Conservation (phyloP, 2,329 filamentous ascomycete species). For the Podosphaera aphanis region DNA sequence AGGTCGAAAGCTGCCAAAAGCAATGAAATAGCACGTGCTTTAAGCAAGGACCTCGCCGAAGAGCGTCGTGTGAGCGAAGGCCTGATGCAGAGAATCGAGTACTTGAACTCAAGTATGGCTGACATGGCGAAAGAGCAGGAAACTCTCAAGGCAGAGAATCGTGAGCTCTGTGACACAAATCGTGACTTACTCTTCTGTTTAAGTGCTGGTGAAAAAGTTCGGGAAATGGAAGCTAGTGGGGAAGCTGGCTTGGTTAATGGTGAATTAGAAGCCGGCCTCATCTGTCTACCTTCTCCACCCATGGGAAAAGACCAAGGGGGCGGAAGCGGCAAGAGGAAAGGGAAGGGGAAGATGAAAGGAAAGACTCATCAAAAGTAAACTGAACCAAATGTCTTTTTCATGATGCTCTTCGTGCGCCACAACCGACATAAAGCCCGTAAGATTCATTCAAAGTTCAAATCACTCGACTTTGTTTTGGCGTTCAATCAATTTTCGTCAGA, state of each 20-base stretch:
- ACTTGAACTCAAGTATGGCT: conserved; percentile 40
- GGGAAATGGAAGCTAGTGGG: conserved; percentile 30
- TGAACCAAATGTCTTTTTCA: no score
- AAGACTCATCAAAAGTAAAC: not conserved
- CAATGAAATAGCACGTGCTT: conserved; percentile 47
- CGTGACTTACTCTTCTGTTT: conserved; percentile 75
- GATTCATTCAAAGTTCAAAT: no score
- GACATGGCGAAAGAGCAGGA: conserved; percentile 37
- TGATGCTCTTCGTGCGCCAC: no score
- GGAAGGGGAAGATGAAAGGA: conserved; percentile 9
- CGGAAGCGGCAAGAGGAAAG: conserved; percentile 9
- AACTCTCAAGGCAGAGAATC: conserved; percentile 66
- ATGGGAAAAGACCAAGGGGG: conserved; percentile 5
- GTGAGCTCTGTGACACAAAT: conserved; percentile 69
- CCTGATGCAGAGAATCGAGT: conserved; percentile 59
- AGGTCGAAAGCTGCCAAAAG: conserved; percentile 46
- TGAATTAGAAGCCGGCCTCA: conserved; percentile 51
- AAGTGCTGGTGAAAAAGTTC: conserved; percentile 57
- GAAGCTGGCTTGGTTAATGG: conserved; percentile 35
- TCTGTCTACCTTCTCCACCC: conserved; percentile 28
- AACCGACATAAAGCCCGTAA: no score
- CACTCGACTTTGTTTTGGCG: no score
- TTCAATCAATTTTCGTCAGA: no score
- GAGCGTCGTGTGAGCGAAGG: conserved; percentile 69
- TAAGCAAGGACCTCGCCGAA: conserved; percentile 58